These are phyloP conservation scores for Parafenestella ontariensis DNA, from an alignment of 2,329 filamentous ascomycete species.

Conservation along the genomic window DNA sequence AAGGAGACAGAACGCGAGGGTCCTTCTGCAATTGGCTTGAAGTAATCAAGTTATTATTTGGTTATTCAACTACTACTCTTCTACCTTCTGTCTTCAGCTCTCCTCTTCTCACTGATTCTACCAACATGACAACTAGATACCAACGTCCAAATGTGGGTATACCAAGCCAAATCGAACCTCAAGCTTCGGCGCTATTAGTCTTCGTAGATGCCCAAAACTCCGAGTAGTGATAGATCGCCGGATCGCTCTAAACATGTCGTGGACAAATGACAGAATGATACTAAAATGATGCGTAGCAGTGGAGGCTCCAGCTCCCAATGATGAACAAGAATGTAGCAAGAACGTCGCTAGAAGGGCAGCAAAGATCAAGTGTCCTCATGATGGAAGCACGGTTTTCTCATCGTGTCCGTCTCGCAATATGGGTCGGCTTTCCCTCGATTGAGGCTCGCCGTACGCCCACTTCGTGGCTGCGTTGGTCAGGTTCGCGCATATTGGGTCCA, in stretches of 20 bases:
- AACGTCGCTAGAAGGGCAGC: neutral
- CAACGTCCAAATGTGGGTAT: neutral
- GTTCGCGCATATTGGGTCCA: constrained; percentile 46
- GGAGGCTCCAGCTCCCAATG: constrained; percentile 9
- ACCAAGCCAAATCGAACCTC: neutral
- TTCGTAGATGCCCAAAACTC: neutral
- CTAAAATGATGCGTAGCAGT: neutral
- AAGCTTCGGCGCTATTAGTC: neutral
- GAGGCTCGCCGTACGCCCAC: constrained; percentile 42
- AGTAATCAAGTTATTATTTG: too few relatives aligned
- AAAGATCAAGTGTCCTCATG: constrained; percentile 13
- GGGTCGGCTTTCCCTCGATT: constrained; percentile 22
- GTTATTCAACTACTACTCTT: too few relatives aligned
- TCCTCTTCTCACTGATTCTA: too few relatives aligned
- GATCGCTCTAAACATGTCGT: neutral
- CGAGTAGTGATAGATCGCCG: neutral
- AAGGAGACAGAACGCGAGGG: too few relatives aligned
- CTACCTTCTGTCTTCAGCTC: too few relatives aligned
- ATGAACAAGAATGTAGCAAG: constrained; percentile 14
- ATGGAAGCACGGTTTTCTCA: constrained; percentile 31
- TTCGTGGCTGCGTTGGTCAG: constrained; percentile 39
- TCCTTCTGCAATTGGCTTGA: too few relatives aligned
- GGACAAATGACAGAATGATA: neutral
- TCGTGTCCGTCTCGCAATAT: constrained; percentile 28
- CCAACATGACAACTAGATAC: neutral